These are phyloP conservation scores for Trametes gibbosa DNA, from an alignment of 768 basidiomycete genomes.

Conservation along the genomic window DNA sequence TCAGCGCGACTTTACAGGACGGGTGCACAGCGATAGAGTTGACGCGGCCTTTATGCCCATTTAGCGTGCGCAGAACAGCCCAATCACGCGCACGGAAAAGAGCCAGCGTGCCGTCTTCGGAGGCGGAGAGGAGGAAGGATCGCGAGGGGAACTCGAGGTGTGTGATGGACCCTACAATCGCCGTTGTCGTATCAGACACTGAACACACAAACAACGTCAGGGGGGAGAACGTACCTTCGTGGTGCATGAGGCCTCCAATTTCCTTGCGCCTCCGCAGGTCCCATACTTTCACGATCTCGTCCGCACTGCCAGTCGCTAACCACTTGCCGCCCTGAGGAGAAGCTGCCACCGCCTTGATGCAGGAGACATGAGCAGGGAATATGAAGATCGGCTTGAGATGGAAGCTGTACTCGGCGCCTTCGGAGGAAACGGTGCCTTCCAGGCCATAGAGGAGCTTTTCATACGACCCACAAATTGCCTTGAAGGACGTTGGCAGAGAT, in stretches of 20 bases:
- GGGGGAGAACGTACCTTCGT: constrained; percentile 60
- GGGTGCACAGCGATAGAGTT: constrained; percentile 92
- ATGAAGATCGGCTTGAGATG: constrained; percentile 81
- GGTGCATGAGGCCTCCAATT: constrained; percentile 92
- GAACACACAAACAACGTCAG: not conserved
- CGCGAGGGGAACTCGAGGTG: constrained; percentile 82
- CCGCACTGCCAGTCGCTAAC: constrained; percentile 93
- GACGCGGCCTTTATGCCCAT: constrained; percentile 92
- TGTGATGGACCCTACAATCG: constrained; percentile 84
- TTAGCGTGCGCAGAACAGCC: constrained; percentile 81
- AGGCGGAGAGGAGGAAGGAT: constrained; percentile 87
- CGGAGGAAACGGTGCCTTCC: constrained; percentile 53
- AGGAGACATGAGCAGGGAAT: constrained; percentile 95
- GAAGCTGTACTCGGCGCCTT: constrained; percentile 33
- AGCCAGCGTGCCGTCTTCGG: constrained; percentile 88
- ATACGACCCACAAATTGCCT: constrained; percentile 89
- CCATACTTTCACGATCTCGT: constrained; percentile 97
- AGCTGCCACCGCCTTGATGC: constrained; percentile 86
- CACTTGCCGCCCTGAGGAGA: constrained; percentile 91
- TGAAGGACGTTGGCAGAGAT: constrained; percentile 61
- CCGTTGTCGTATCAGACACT: not conserved
- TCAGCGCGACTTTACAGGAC: constrained; percentile 86
- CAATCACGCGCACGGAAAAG: constrained; percentile 94
- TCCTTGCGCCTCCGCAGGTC: constrained; percentile 89
- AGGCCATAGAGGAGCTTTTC: constrained; percentile 95